A percentile compares a stretch with the other conserved stretches of the same genome.
Evolutionary conservation across 2,329 filamentous ascomycete species (phyloP).

Genomic region (Claviceps paspali): DNA sequence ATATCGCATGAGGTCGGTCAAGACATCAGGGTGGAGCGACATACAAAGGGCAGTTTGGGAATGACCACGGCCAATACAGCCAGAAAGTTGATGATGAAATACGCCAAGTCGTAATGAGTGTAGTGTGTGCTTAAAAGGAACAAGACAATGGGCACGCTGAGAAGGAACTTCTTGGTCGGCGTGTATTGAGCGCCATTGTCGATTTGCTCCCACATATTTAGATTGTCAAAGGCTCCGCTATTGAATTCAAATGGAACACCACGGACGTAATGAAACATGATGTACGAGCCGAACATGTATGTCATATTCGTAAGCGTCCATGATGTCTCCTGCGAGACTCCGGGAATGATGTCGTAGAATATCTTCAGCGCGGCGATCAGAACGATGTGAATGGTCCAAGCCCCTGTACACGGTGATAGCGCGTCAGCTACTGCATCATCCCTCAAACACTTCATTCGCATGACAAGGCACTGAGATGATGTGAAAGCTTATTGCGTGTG

Average conservation of each 20-base stretch:
- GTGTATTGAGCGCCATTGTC: slow-evolving; percentile 98
- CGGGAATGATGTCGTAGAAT: slow-evolving; percentile 90
- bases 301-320: slow-evolving; percentile 98
- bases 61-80: slow-evolving; percentile 87
- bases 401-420: slow-evolving; percentile 42
- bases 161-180: slow-evolving; percentile 93
- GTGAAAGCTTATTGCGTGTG: too few relatives aligned
- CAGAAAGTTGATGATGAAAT: slow-evolving; percentile 94
- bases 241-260: slow-evolving; percentile 99
- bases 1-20: background rate
- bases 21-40: slow-evolving; percentile 21
- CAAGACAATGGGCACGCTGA: slow-evolving; percentile 83
- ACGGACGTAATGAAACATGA: slow-evolving; percentile 99
- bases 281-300: slow-evolving; percentile 96
- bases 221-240: slow-evolving; percentile 91
- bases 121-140: slow-evolving; percentile 98
- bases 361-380: slow-evolving; percentile 87
- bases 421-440: slow-evolving; percentile 1
- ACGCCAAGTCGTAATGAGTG: slow-evolving; percentile 92
- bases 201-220: slow-evolving; percentile 99
- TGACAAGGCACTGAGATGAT: background rate
- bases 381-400: slow-evolving; percentile 95
- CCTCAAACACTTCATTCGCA: background rate
- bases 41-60: slow-evolving; percentile 86
- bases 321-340: slow-evolving; percentile 92